These are phyloP conservation scores for Yamagishiella unicocca DNA, from an alignment of 139 green algal species.

Conservation along the genomic window DNA sequence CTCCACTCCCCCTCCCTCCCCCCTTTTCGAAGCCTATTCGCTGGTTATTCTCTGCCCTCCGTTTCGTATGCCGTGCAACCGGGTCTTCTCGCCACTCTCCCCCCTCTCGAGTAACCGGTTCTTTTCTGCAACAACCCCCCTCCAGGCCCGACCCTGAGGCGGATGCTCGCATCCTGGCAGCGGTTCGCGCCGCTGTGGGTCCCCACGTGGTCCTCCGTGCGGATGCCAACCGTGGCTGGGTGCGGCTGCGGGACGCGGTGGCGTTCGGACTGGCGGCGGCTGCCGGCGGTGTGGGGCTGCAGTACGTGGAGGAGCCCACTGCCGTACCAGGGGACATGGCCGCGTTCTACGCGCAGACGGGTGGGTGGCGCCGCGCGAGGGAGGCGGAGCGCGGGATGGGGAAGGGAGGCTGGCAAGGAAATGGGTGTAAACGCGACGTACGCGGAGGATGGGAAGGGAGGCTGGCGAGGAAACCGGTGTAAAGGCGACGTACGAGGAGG, in stretches of 20 bases:
- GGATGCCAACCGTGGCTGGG: conserved; percentile 94
- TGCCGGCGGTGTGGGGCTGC: conserved; percentile 51
- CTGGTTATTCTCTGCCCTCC: neutral
- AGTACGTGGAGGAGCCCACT: conserved; percentile 92
- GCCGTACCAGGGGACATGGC: conserved; percentile 67
- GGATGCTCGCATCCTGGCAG: conserved; percentile 82
- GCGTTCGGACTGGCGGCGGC: conserved; percentile 61
- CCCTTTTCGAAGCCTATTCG: no score
- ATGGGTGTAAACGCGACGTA: neutral
- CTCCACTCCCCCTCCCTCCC: no score
- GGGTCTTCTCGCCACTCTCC: neutral
- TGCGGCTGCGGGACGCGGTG: conserved; percentile 73
- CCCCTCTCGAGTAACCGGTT: neutral
- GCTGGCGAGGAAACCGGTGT: no score
- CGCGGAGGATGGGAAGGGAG: neutral
- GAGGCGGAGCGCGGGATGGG: no score
- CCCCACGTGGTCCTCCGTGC: conserved; percentile 74
- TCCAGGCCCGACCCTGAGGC: conserved; percentile 55
- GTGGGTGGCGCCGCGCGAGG: conserved; percentile 12
- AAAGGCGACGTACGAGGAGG: no score
- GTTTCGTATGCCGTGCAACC: neutral
- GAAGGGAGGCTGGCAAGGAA: neutral
- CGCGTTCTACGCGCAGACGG: conserved; percentile 70
- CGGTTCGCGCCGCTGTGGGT: conserved; percentile 77
- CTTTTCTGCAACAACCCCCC: neutral